A percentile compares a stretch with the other conserved stretches of the same genome.
Evolutionary conservation across 805 yeast species (phyloP).

Genomic region (Saccharomycopsis sp.): DNA sequence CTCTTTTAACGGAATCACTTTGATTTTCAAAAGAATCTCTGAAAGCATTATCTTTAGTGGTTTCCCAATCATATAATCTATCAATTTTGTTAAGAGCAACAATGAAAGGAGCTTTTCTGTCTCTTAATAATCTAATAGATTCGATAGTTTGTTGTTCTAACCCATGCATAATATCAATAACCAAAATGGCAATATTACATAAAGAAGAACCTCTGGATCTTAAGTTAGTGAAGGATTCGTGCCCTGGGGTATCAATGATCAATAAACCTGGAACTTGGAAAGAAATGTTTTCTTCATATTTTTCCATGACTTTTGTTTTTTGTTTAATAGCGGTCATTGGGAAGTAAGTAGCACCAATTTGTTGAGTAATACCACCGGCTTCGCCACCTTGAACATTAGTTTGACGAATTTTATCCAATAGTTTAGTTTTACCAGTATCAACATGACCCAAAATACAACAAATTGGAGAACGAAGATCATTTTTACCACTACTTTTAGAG

Average conservation of each 20-base stretch:
- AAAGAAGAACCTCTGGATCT: conserved; percentile 98
- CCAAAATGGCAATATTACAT: conserved; percentile 98
- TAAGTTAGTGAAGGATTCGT: conserved; percentile 96
- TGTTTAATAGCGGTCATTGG: conserved; percentile 89
- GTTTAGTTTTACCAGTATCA: conserved; percentile 98
- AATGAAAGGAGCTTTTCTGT: conserved; percentile 94
- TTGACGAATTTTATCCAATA: conserved; percentile 94
- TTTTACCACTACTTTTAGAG: conserved; percentile 30
- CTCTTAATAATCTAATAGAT: conserved; percentile 83
- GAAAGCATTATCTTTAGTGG: conserved; percentile 86
- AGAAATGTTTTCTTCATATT: conserved; percentile 61
- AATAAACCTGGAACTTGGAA: conserved; percentile 96
- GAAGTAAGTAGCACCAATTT: conserved; percentile 99
- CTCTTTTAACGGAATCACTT: conserved; percentile 75
- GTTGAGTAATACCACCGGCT: conserved; percentile 99
- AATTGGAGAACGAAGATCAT: conserved; percentile 90
- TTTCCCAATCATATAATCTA: conserved; percentile 92
- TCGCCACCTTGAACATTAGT: conserved; percentile 99
- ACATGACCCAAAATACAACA: conserved; percentile 99
- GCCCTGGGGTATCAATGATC: conserved; percentile 98
- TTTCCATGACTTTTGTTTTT: conserved; percentile 86
- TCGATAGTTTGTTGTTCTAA: conserved; percentile 96
- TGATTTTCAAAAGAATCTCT: conserved; percentile 87
- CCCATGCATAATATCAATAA: conserved; percentile 98
- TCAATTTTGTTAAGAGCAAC: conserved; percentile 97